phyloP scores from a whole-genome alignment of 2,329 filamentous ascomycete genomes.

The Alternaria rosae region DNA sequence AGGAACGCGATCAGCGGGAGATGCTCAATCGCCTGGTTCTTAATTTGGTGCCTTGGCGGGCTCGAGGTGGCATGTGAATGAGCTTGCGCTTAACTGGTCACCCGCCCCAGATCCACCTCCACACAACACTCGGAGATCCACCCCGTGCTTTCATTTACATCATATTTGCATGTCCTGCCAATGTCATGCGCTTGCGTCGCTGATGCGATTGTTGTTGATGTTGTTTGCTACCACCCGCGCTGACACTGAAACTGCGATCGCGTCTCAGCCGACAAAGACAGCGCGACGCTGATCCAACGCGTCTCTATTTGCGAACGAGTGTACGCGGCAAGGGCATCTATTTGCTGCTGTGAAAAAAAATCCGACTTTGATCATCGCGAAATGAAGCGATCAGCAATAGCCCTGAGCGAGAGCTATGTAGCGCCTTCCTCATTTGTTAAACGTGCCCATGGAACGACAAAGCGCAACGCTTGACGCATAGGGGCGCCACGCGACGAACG shows the following conservation, averaged over 20 bases:
- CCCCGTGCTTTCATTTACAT: constrained; percentile 12
- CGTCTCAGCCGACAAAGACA: not conserved
- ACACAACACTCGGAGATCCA: constrained; percentile 10
- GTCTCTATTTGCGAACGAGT: not conserved
- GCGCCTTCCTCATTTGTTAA: not conserved
- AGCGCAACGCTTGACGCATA: not conserved
- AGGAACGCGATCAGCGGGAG: constrained; percentile 27
- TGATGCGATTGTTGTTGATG: not conserved
- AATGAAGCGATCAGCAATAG: constrained; percentile 5
- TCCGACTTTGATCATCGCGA: constrained; percentile 4
- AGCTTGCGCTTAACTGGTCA: constrained; percentile 24
- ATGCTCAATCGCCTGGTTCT: constrained; percentile 29
- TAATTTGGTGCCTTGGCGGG: constrained; percentile 32
- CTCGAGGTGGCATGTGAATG: constrained; percentile 34
- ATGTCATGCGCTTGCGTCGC: not conserved
- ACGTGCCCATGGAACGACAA: not conserved
- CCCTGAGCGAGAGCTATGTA: not conserved
- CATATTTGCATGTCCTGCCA: not conserved
- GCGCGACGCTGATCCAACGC: not conserved
- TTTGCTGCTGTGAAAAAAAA: constrained; percentile 1
- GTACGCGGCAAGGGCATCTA: not conserved
- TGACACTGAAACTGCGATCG: not conserved
- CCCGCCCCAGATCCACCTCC: constrained; percentile 23
- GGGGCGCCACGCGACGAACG: not conserved
- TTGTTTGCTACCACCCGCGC: not conserved